Evolutionary conservation across 164 flowering plant species (phyloP).

Genomic region (Dillenia turbinata): DNA sequence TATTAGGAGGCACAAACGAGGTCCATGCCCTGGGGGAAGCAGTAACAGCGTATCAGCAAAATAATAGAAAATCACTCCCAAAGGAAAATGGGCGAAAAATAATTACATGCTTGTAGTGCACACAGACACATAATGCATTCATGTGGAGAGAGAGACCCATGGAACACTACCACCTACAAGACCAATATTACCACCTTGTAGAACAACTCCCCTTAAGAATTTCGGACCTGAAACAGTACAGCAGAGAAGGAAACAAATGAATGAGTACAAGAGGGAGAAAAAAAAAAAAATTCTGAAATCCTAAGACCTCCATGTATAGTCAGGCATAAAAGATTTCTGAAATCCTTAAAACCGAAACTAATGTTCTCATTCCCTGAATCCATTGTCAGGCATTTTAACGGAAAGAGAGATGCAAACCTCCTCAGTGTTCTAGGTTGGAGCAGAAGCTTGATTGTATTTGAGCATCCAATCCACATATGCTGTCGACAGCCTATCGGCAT

Average conservation of each 20-base stretch:
- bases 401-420: conserved; percentile 46
- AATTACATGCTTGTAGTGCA: no score
- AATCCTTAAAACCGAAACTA: no score
- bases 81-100: neutral
- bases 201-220: conserved; percentile 47
- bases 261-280: no score
- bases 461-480: conserved; percentile 92
- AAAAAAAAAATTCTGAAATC: no score
- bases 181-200: conserved; percentile 98
- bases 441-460: conserved; percentile 78
- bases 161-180: conserved; percentile 99
- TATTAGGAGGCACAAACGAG: no score
- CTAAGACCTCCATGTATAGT: no score
- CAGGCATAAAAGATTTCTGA: no score
- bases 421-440: conserved; percentile 73
- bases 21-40: no score
- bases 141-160: neutral
- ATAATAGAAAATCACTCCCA: neutral
- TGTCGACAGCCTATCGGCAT: conserved; percentile 51
- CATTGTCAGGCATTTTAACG: no score
- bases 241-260: no score
- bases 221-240: no score
- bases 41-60: neutral
- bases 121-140: neutral
- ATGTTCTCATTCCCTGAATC: no score